Evolutionary conservation across 2,329 filamentous ascomycete species (phyloP), one percentile per base, ranked within the genome.

Genomic region (Penicillium sp.): DNA sequence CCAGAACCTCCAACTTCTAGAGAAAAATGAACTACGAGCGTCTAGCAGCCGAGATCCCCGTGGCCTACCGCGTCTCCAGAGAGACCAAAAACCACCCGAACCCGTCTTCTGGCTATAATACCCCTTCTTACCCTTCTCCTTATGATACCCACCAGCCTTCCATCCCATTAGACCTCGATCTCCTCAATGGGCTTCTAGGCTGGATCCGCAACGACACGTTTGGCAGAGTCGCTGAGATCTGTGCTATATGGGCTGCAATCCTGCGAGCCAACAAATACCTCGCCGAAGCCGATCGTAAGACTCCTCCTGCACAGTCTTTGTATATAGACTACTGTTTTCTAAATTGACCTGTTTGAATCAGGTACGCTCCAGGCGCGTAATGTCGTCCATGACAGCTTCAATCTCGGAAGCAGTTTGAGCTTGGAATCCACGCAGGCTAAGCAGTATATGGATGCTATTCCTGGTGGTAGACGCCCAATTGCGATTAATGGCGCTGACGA

Each of bases 141-240:
- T 12, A 5, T 27, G n/a, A 3, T 2, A 19, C 3, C 18, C n/a
- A 27, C 30, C 14, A 35, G 10, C 2, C 37, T 7, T 30, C 36
- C 4, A 25, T n/a, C 7, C 5, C 7, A 22, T 4, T 13, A 49
- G 47, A 46, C 3, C 16, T 36, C 5, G 30, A 46, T 5, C 41
- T 49, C 7, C 41, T 49, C 5, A 45, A 46, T 2, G 36, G 47
- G 14, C 30, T 49, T 12, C 11, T 49, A 16, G 47, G 41, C 30
- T 49, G 47, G 47, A 10, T 38, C n/a, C 47, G 47, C 25, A 49
- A 49, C n/a, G 47, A 49, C 2, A 38, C 47, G 13, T 49, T 49
- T 30, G 47, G 41, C 10, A 49, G 31, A 13, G n/a, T 46, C 10
- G 41, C 47, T 9, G 47, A 49, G 13, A 30, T 39, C 4, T 49